A percentile compares a stretch with the other conserved stretches of the same genome.
Conservation (phyloP, 2,329 filamentous ascomycete species). For the Tolypocladium cylindrosporum region DNA sequence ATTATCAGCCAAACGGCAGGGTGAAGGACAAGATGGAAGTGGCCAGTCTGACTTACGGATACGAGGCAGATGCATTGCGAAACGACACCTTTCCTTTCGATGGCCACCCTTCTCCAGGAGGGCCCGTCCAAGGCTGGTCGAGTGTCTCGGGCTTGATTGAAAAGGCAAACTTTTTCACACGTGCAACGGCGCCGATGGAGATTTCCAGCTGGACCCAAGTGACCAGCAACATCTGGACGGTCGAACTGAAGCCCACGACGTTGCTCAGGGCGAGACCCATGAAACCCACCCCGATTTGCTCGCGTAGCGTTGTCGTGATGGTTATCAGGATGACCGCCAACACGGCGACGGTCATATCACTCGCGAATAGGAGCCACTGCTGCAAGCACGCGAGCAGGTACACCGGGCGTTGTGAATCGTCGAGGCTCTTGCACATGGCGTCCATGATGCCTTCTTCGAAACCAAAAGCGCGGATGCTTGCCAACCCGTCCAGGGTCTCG, state of each 20-base stretch:
- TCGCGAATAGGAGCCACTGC: too few species aligned
- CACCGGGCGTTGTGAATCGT: too few species aligned
- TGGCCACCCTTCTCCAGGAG: conserved; percentile 37
- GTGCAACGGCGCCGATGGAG: conserved; percentile 14
- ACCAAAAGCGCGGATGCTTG: conserved; percentile 2
- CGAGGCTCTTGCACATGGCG: too few species aligned
- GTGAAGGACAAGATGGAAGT: too few species aligned
- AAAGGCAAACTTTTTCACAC: conserved; percentile 9
- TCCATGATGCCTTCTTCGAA: background rate
- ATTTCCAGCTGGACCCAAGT: conserved; percentile 21
- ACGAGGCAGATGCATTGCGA: too few species aligned
- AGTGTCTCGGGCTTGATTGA: conserved; percentile 7
- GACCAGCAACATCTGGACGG: conserved; percentile 17
- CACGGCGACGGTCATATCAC: conserved; percentile 5
- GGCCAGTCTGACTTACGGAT: too few species aligned
- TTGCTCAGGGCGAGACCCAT: conserved; percentile 15
- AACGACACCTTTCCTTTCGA: conserved; percentile 24
- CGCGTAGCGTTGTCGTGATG: conserved; percentile 4
- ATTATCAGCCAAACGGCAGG: too few species aligned
- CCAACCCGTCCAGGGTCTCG: background rate
- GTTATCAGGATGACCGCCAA: conserved; percentile 9
- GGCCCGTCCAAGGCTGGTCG: conserved; percentile 3
- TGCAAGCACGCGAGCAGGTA: too few species aligned
- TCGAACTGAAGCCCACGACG: conserved; percentile 19
- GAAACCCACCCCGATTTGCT: conserved; percentile 1